Percentiles rank a stretch among this genome's conserved stretches.
Conservation (phyloP, 2,329 filamentous ascomycete genomes). For the Xylariomycetidae sp. region DNA sequence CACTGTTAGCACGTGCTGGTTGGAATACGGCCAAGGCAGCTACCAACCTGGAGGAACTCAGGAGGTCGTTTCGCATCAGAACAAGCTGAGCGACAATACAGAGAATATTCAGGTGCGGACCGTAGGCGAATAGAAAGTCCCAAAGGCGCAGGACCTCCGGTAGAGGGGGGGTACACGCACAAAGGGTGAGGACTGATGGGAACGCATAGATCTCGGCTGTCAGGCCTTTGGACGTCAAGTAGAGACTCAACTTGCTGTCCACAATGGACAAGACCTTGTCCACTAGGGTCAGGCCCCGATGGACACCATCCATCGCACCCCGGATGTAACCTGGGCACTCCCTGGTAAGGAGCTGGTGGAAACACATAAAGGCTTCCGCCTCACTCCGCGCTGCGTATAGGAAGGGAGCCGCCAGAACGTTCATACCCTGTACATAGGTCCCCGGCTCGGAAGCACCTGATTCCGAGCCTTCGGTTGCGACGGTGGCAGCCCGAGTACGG, state of each 20-base stretch:
- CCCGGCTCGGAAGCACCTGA: slow-evolving; percentile 60
- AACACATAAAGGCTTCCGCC: slow-evolving; percentile 87
- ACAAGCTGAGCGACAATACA: slow-evolving; percentile 96
- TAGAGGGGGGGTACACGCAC: slow-evolving; percentile 89
- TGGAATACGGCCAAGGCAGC: slow-evolving; percentile 3
- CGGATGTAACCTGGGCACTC: slow-evolving; percentile 93
- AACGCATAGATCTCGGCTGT: slow-evolving; percentile 95
- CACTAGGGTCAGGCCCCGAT: slow-evolving; percentile 83
- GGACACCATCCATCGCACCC: slow-evolving; percentile 94
- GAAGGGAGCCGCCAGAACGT: slow-evolving; percentile 92
- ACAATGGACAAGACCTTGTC: slow-evolving; percentile 90
- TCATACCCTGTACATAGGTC: slow-evolving; percentile 98
- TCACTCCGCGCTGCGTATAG: slow-evolving; percentile 92
- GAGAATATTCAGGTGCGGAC: slow-evolving; percentile 87
- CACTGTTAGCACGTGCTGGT: slow-evolving; percentile 19
- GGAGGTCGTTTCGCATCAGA: slow-evolving; percentile 75
- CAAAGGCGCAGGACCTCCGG: slow-evolving; percentile 89
- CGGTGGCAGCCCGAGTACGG: slow-evolving; percentile 50
- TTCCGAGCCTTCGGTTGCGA: slow-evolving; percentile 61
- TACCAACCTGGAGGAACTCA: slow-evolving; percentile 74
- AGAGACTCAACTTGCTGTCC: slow-evolving; percentile 77
- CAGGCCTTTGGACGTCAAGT: slow-evolving; percentile 80
- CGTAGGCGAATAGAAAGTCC: slow-evolving; percentile 97
- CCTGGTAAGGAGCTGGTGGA: slow-evolving; percentile 77
- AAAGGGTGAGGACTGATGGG: slow-evolving; percentile 87